These are phyloP conservation scores for Metschnikowia shivogae DNA, from an alignment of 805 yeast genomes.

Conservation along the genomic window DNA sequence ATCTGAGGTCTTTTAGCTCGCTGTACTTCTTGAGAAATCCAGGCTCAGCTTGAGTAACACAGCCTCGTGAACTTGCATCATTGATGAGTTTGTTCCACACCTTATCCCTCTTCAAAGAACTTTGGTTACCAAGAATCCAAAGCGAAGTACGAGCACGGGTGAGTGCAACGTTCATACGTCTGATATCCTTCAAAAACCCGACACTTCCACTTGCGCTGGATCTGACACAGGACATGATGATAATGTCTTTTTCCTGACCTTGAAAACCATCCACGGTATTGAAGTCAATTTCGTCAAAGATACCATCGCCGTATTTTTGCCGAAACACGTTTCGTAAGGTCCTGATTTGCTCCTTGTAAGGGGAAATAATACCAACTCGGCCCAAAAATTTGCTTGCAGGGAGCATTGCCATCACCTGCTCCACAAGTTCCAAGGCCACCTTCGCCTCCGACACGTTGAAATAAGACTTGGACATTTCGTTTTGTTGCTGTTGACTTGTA, in stretches of 20 bases:
- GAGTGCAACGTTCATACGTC: conserved; percentile 96
- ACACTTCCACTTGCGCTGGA: conserved; percentile 66
- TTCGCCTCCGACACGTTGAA: conserved; percentile 68
- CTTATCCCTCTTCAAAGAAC: conserved; percentile 58
- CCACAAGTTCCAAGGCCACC: conserved; percentile 64
- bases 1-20: neutral
- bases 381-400: conserved; percentile 58
- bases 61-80: conserved; percentile 55
- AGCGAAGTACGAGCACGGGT: conserved; percentile 90
- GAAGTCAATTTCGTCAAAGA: conserved; percentile 70
- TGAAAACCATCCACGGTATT: conserved; percentile 98
- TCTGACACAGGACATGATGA: conserved; percentile 92
- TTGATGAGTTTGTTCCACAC: conserved; percentile 70
- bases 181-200: conserved; percentile 84
- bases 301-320: conserved; percentile 56
- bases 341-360: conserved; percentile 84
- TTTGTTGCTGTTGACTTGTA: conserved; percentile 57
- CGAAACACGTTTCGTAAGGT: conserved; percentile 55
- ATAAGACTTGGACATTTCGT: conserved; percentile 62
- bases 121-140: conserved; percentile 84
- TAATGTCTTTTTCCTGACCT: conserved; percentile 95
- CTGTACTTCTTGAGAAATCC: conserved; percentile 29
- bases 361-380: conserved; percentile 86
- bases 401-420: conserved; percentile 45
- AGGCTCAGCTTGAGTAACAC: conserved; percentile 29